Percentiles rank a stretch among this genome's conserved stretches.
phyloP scores from a whole-genome alignment of 768 basidiomycete species.

The Lentinus tigrinus region DNA sequence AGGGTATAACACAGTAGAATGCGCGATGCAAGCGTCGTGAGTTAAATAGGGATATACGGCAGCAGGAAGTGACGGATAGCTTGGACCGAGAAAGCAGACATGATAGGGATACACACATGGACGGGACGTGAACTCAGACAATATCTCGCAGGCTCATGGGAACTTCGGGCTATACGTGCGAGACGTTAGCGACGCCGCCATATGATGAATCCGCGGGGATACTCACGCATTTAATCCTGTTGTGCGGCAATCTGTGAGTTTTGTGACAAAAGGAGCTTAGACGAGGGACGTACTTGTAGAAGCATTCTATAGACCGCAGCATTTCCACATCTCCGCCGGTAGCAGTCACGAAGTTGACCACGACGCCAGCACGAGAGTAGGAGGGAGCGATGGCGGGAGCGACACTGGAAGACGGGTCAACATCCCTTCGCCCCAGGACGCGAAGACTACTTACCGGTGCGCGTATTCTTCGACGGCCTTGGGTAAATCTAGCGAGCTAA shows the following conservation, averaged over 20 bases:
- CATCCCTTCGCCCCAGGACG: background rate
- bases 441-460: conserved; percentile 61
- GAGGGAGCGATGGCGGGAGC: conserved; percentile 83
- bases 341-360: conserved; percentile 96
- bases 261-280: background rate
- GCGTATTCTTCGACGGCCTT: conserved; percentile 98
- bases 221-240: conserved; percentile 76
- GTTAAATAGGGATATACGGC: conserved; percentile 44
- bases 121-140: conserved; percentile 52
- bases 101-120: conserved; percentile 78
- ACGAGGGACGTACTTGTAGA: conserved; percentile 73
- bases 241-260: conserved; percentile 5
- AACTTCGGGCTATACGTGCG: conserved; percentile 74
- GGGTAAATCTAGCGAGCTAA: conserved; percentile 62
- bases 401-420: conserved; percentile 48
- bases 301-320: conserved; percentile 97
- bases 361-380: conserved; percentile 85
- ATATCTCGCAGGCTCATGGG: conserved; percentile 88
- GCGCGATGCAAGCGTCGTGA: conserved; percentile 39
- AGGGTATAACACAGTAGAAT: conserved; percentile 69
- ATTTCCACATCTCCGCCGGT: conserved; percentile 98
- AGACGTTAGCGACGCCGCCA: conserved; percentile 21
- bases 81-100: conserved; percentile 33
- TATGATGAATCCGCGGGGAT: background rate
- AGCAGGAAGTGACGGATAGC: conserved; percentile 31